Evolutionary conservation across 331 rosid genomes (phyloP).

Genomic region (Telfairia occidentalis): DNA sequence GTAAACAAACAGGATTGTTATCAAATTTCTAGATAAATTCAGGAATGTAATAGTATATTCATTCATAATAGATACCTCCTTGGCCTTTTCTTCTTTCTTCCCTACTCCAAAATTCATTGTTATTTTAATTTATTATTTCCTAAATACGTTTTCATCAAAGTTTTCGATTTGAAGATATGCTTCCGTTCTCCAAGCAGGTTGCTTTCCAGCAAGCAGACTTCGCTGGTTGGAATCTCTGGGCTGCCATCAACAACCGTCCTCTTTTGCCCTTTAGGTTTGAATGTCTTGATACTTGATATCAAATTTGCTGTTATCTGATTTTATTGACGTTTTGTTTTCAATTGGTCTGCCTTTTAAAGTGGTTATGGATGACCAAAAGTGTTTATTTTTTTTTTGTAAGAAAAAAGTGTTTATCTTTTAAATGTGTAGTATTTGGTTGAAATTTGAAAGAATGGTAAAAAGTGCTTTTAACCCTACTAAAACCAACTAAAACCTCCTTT

Average conservation of each 20-base stretch:
- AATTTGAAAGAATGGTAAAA: not conserved
- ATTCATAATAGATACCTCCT: not conserved
- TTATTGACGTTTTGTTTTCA: not conserved
- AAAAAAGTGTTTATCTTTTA: too few species aligned
- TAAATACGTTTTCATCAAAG: not conserved
- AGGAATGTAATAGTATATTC: too few species aligned
- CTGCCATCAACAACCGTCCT: conserved; percentile 87
- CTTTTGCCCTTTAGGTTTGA: conserved; percentile 79
- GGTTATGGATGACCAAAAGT: not conserved
- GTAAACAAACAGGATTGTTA: not conserved
- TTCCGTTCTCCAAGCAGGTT: conserved; percentile 35
- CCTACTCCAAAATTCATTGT: not conserved
- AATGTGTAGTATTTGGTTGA: not conserved
- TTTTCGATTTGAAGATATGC: conserved; percentile 12
- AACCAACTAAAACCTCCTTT: not conserved
- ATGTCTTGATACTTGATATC: not conserved
- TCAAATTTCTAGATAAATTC: not conserved
- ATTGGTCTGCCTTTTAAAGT: not conserved
- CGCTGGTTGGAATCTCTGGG: conserved; percentile 97
- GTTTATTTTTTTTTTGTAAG: too few species aligned
- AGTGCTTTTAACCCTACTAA: not conserved
- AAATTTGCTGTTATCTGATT: not conserved
- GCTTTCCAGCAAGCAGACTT: conserved; percentile 99
- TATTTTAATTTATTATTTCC: not conserved
- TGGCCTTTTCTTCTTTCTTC: not conserved